A percentile compares a stretch with the other conserved stretches of the same genome.
Conservation (phyloP, 2,329 filamentous ascomycete species). For the Arthrobotrys conoides region DNA sequence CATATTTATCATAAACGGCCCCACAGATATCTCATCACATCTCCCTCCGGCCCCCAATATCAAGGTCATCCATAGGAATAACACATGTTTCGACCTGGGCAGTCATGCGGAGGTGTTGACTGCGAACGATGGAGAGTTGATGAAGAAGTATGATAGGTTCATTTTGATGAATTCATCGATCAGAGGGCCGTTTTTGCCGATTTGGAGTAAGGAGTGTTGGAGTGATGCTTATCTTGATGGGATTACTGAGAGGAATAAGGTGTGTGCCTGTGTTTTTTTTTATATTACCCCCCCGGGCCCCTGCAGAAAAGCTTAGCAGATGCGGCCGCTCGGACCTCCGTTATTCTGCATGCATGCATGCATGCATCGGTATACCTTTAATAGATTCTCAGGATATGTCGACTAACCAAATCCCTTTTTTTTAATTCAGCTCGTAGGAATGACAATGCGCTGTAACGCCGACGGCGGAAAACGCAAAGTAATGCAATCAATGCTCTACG, state of each 20-base stretch:
- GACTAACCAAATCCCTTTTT: background rate
- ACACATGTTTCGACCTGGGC: conserved; percentile 66
- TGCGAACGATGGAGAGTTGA: conserved; percentile 63
- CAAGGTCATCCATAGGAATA: conserved; percentile 64
- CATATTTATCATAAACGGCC: conserved; percentile 67
- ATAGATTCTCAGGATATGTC: background rate
- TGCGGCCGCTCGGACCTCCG: conserved; percentile 58
- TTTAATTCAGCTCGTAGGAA: conserved; percentile 66
- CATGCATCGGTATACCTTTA: background rate
- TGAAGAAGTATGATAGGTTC: conserved; percentile 66
- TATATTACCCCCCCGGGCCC: background rate
- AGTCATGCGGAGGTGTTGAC: conserved; percentile 66
- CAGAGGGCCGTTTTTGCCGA: conserved; percentile 66
- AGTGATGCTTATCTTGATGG: conserved; percentile 65
- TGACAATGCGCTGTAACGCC: conserved; percentile 66
- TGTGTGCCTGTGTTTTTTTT: background rate
- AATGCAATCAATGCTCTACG: conserved; percentile 67
- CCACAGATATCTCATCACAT: conserved; percentile 63
- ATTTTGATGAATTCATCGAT: conserved; percentile 66
- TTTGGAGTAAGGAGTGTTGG: conserved; percentile 66
- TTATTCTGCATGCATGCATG: background rate
- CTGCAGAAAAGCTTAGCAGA: conserved; percentile 8
- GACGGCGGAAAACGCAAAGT: conserved; percentile 62
- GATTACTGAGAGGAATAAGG: conserved; percentile 64
- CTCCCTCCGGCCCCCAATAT: conserved; percentile 65